Percentiles rank a stretch among this genome's conserved stretches.
phyloP scores from a whole-genome alignment of 1,284 basidiomycete species.

The Irpex sp. region DNA sequence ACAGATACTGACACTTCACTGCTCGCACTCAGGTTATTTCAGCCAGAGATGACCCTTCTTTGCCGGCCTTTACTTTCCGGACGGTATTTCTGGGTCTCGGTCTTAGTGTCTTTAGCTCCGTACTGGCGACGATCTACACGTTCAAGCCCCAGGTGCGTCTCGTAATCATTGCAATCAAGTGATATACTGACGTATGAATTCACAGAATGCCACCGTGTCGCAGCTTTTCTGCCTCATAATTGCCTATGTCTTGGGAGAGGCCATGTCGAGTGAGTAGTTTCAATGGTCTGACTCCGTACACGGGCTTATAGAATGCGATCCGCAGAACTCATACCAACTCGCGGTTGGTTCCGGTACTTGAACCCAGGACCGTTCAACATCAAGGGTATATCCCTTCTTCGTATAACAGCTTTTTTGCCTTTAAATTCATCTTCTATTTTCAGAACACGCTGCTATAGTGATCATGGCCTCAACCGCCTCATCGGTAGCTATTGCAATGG shows the following conservation, averaged over 20 bases:
- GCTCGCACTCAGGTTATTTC: constrained; percentile 48
- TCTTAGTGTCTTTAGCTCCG: constrained; percentile 68
- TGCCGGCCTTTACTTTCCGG: constrained; percentile 68
- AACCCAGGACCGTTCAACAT: constrained; percentile 73
- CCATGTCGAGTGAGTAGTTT: constrained; percentile 48
- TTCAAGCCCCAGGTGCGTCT: constrained; percentile 58
- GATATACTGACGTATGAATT: constrained; percentile 10
- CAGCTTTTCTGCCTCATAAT: constrained; percentile 66
- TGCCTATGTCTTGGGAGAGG: constrained; percentile 67
- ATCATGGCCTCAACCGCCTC: constrained; percentile 78
- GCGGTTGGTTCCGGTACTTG: constrained; percentile 57
- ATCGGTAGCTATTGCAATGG: constrained; percentile 70
- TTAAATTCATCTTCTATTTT: constrained; percentile 31
- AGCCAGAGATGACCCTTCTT: constrained; percentile 60
- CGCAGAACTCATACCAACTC: constrained; percentile 51
- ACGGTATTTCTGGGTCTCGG: constrained; percentile 68
- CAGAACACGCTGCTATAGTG: constrained; percentile 70
- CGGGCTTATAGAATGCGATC: constrained; percentile 34
- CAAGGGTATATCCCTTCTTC: constrained; percentile 39
- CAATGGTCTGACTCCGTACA: neutral
- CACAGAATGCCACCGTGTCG: constrained; percentile 62
- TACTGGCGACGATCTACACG: constrained; percentile 66
- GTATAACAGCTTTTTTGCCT: constrained; percentile 36
- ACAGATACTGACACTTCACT: constrained; percentile 5
- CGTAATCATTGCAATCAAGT: neutral